Evolutionary conservation across 495 filamentous ascomycete species (phyloP), one percentile per base, ranked within the genome.

Genomic region (Penicillium soppii): DNA sequence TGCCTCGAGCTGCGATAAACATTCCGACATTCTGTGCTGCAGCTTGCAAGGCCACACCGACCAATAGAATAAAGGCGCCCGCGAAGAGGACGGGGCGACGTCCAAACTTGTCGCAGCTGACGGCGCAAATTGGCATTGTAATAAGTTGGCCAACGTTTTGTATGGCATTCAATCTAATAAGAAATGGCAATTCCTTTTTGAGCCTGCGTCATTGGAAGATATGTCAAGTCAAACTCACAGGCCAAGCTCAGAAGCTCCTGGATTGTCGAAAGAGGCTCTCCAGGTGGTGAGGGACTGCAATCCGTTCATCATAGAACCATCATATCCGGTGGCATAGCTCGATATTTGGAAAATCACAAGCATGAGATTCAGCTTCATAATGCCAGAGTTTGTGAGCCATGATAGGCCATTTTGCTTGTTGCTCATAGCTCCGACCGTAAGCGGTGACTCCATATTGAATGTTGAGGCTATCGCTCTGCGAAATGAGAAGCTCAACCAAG

Each of bases 271-370:
- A 21, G 15, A 51, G 6, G 37, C 23, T 33, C 57, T 30, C 62
- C 62, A 65, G 16, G 39, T 36, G 0, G 36, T 27, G 25, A 62
- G 33, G 16, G 37, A 42, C 44, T 65, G 62, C 6, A 65, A 29
- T 0, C 56, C 53, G 38, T 65, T 65, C 17, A 65, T 43, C 59
- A 65, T 57, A 13, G 56, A 65, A 2, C 45, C 52, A 56, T 62
- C 58, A 32, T 61, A 62, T 2, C 56, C 56, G 7, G 30, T 54
- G 2, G 48, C 48, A 47, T 54, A 58, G 35, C 50, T 54, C 9
- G 55, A 58, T 7, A 57, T 53, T n/a, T 54, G 50, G 19, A 58
- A 54, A 16, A 54, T 17, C 4, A 54, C 50, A 20, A 58, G 51
- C 44, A 58, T 54, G 12, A 58, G 43, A 43, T 58, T 58, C 12